Base-by-base conservation (phyloP, 1,284 basidiomycete species). In the Microbotryum saponariae region DNA sequence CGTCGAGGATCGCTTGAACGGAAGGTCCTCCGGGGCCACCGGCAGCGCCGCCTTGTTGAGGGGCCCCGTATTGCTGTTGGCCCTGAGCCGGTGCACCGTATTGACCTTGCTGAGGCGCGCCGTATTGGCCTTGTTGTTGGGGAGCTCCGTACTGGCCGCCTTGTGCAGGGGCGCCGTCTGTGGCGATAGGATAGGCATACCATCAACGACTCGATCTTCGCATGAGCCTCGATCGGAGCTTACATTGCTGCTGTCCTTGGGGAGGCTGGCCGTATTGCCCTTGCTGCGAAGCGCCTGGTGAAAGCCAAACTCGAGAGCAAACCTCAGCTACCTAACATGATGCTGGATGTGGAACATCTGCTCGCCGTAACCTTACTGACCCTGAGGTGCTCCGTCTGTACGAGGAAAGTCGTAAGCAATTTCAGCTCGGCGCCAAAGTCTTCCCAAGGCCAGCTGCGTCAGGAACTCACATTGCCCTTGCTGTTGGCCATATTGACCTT, bases 41-140 rank as follows among this genome's bases (percentile, higher is more conserved):
- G 5, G 54, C 23, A 25, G 51, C n/a, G 29, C 16, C 37, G 12
- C 37, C 37, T 42, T 16, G 37, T 6, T 16, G 37, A 42, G 37
- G 37, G 12, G 12, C 37, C 12, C 70, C 71, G 25, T 67, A 63
- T 7, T 44, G 61, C 46, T 52, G 56, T 51, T 59, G 61, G 46
- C 51, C 57, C 1, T 29, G 23, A 16, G 37, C 12, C 10, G 37
- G 37, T 42, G 53, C 42, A 9, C 57, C 54, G 44, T 62, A 62
- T 20, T 51, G 45, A 23, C 49, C 37, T 25, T 60, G 33, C 37
- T 51, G 55, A 16, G 37, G 37, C 37, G 37, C 37, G 12, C 37
- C 37, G 4, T 42, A 42, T 42, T 42, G 37, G 12, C 37, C 37
- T 42, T 16, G 37, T 42, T 42, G 61, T 42, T 55, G 61, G 2